Base-by-base conservation (phyloP, 768 basidiomycete species). In the Harrya chromipes region DNA sequence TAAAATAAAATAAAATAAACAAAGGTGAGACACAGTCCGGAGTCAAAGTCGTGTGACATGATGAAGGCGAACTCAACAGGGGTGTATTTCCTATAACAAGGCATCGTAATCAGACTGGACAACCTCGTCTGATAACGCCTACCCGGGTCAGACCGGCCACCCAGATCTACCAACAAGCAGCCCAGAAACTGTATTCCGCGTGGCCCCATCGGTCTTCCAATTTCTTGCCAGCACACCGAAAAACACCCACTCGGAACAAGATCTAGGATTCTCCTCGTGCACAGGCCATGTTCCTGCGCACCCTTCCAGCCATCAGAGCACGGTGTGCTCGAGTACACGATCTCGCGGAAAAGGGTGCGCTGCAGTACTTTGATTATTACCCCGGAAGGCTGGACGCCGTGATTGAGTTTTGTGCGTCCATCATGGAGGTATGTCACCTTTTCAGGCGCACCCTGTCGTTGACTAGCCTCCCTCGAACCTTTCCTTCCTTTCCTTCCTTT, bases 251-350 rank as follows among this genome's bases (percentile, higher is more conserved):
- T 3, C 34, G n/a, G 12, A 40, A 42, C 43, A 8, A 42, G 42
- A 49, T 40, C 36, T 33, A 27, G 23, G 44, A 60, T 39, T 49
- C 55, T 29, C 49, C 58, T 39, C 56, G 40, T 43, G 54, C 39
- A 35, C 60, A 54, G 34, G 81, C 84, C 21, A 72, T 70, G 6
- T 94, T 94, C 62, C 80, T 97, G 38, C 84, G 87, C 27, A 92
- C 90, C 0, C 76, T 97, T 4, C 87, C 90, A 14, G 81, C 93
- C n/a, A 92, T 97, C 59, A 81, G 95, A 40, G 86, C 94, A 59
- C 79, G 91, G 37, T 98, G 93, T 67, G 64, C 70, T 11, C 78
- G 78, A 36, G 91, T 98, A 29, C 83, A 87, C 66, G 78, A 82
- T 24, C 83, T 95, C 17, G 94, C 90, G 12, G 72, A 81, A 65